Conservation (phyloP, 2,329 filamentous ascomycete genomes). For the Neofusicoccum umdonicola region DNA sequence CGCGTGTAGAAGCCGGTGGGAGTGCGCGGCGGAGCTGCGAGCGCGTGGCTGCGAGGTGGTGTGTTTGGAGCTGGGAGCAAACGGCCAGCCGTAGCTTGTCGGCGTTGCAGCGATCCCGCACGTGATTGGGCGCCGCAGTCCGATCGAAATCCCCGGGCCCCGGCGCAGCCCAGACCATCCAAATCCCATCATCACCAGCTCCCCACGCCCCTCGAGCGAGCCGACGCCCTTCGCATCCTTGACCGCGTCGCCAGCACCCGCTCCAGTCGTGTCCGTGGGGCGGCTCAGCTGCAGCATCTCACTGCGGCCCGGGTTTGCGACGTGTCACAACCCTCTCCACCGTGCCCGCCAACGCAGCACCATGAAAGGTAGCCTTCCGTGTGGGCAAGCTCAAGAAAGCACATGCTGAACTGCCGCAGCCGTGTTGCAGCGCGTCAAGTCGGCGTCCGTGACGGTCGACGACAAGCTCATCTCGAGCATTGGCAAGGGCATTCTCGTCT, state of each 20-base stretch:
- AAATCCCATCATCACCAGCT: neutral
- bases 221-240: neutral
- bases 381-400: neutral
- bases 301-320: slow-evolving; percentile 2
- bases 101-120: slow-evolving; percentile 6
- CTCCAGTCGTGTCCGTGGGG: neutral
- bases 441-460: slow-evolving; percentile 93
- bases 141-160: neutral
- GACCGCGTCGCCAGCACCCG: neutral
- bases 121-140: neutral
- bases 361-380: slow-evolving; percentile 16
- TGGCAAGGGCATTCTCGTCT: slow-evolving; percentile 82
- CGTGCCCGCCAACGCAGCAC: neutral
- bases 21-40: neutral
- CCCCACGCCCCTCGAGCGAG: neutral
- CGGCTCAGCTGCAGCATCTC: neutral
- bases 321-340: neutral
- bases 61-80: slow-evolving; percentile 12
- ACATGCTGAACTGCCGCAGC: slow-evolving; percentile 53
- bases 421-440: slow-evolving; percentile 89
- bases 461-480: slow-evolving; percentile 87
- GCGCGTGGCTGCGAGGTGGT: slow-evolving; percentile 9
- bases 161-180: slow-evolving; percentile 5
- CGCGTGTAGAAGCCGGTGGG: neutral
- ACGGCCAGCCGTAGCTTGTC: slow-evolving; percentile 9